Evolutionary conservation across 768 basidiomycete species (phyloP).

Genomic region (Phaeotremella fagi): DNA sequence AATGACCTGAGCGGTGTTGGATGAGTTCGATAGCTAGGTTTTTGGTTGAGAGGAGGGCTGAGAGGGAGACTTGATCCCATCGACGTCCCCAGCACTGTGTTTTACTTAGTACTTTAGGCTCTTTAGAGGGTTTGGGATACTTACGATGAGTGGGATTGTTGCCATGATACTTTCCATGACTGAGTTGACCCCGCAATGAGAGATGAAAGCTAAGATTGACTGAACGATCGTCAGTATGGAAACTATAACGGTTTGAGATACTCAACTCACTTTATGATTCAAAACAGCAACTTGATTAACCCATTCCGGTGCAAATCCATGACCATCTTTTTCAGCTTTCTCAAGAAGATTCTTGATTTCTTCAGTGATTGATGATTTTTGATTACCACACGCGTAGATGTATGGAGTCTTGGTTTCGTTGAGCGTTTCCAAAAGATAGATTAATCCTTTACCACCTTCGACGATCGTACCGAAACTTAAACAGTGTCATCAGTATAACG

Average conservation of each 20-base stretch:
- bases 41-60: neutral
- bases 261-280: conserved; percentile 2
- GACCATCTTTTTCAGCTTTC: conserved; percentile 6
- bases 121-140: neutral
- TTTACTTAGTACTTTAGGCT: neutral
- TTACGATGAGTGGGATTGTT: conserved; percentile 4
- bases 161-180: conserved; percentile 11
- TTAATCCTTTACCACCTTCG: neutral
- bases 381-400: conserved; percentile 15
- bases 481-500: neutral
- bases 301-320: conserved; percentile 12
- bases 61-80: conserved; percentile 9
- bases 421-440: conserved; percentile 4
- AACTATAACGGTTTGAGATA: no score
- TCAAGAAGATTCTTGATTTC: conserved; percentile 2
- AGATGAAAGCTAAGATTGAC: conserved; percentile 4
- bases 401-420: conserved; percentile 3
- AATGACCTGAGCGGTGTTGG: conserved; percentile 11
- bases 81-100: conserved; percentile 5
- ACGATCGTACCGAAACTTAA: conserved; percentile 19
- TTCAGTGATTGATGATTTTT: conserved; percentile 5
- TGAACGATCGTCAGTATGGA: neutral
- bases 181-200: conserved; percentile 17
- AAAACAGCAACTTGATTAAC: conserved; percentile 14
- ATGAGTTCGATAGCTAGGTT: conserved; percentile 16